phyloP scores from a whole-genome alignment of 495 filamentous ascomycete species.

The Rostrohypoxylon terebratum region DNA sequence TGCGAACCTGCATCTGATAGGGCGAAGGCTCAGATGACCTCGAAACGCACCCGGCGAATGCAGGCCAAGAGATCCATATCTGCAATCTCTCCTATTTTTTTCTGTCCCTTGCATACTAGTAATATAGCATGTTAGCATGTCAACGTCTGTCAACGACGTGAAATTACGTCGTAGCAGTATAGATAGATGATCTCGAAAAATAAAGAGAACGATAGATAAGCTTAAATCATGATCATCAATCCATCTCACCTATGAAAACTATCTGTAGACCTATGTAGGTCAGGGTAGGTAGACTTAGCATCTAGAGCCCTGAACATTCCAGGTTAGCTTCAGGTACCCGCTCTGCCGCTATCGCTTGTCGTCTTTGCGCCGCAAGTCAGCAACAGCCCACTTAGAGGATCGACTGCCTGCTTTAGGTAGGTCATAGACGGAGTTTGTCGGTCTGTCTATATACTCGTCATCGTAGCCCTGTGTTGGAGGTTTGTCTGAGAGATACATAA shows the following conservation, averaged over 20 bases:
- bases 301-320: not conserved
- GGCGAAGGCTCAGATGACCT: slow-evolving; percentile 31
- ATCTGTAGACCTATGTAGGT: not conserved
- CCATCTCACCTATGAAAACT: slow-evolving; percentile 1
- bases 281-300: too few relatives aligned
- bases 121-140: slow-evolving; percentile 2
- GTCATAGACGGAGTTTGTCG: slow-evolving; percentile 7
- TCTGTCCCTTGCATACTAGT: not conserved
- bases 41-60: slow-evolving; percentile 16
- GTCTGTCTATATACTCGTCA: not conserved
- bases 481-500: not conserved
- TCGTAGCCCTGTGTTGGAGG: not conserved
- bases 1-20: slow-evolving; percentile 29
- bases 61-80: slow-evolving; percentile 15
- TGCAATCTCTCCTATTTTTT: not conserved
- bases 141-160: not conserved
- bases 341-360: not conserved
- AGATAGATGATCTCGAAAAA: not conserved
- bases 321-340: slow-evolving; percentile 4
- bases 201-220: not conserved
- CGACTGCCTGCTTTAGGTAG: slow-evolving; percentile 38
- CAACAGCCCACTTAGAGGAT: slow-evolving; percentile 11
- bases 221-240: slow-evolving; percentile 3
- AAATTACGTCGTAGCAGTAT: slow-evolving; percentile 1
- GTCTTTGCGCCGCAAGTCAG: slow-evolving; percentile 9